Base-by-base conservation (phyloP, 139 green algal genomes). In the Chlorella vulgaris region DNA sequence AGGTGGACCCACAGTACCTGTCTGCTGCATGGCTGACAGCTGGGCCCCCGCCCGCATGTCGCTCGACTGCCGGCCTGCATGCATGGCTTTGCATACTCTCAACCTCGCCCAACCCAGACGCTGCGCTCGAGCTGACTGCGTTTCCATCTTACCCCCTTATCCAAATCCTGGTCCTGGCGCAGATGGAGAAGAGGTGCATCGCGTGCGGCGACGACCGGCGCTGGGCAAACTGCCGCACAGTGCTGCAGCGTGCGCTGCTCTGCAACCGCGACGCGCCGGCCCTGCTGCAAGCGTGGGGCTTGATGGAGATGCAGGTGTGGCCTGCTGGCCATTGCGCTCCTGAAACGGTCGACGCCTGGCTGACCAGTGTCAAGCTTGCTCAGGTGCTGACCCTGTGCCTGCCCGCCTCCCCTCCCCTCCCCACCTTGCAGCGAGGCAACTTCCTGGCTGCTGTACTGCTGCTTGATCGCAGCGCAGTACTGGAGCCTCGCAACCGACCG, bases 171-270 rank as follows among this genome's bases (percentile, higher is more conserved):
- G n/a, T n/a, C n/a, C n/a, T n/a, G n/a, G n/a, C n/a, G 43, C 86
- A 90, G 73, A 92, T 92, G 84, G 88, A 93, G 69, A 88, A 89
- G 61, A 80, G 82, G 0, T 84, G 73, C 62, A 84, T 53, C 42
- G 60, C 39, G 0, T 26, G 65, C 15, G 40, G 53, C 73, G 73
- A 68, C 8, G 73, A 51, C 15, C 36, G 51, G 21, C 53, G 73
- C 53, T 79, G 73, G 73, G 51, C 24, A 35, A 36, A 35, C 36
- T 79, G 53, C 53, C 73, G 73, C 73, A 68, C 19, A 1, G 83
- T 96, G 4, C 82, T 96, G 36, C 92, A 96, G 86, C 80, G 78
- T 1, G 92, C 88, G 4, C 80, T 96, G 43, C 42, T 71, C 22
- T 65, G 83, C n/a, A 96, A 96, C 80, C 90, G 86, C 0, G 51